These are phyloP conservation scores for Puccinia coronata DNA, from an alignment of 1,284 basidiomycete species.

Conservation along the genomic window DNA sequence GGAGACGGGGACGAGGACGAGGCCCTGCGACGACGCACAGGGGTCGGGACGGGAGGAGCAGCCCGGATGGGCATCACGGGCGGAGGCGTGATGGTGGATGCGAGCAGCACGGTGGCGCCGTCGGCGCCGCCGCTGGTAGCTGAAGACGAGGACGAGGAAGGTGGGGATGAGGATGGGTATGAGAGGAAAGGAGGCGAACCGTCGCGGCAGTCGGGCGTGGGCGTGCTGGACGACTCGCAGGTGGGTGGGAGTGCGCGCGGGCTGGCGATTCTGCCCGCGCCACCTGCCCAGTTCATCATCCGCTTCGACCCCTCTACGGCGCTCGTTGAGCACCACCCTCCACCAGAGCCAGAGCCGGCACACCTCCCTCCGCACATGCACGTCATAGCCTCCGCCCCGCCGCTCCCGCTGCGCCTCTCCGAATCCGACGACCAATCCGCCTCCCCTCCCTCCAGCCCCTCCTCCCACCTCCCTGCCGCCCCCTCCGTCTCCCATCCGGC, in stretches of 20 bases:
- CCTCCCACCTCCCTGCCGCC: too few relatives aligned
- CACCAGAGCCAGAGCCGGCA: too few relatives aligned
- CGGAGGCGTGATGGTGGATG: not conserved
- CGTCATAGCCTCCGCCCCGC: too few relatives aligned
- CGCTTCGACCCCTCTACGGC: constrained; percentile 9
- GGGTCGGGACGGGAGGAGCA: not conserved
- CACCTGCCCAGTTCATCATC: constrained; percentile 22
- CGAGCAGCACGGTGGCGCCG: not conserved
- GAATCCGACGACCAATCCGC: too few relatives aligned
- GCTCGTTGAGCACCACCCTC: too few relatives aligned
- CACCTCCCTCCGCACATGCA: too few relatives aligned
- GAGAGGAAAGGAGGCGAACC: not conserved
- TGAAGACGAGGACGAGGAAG: not conserved
- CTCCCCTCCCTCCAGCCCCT: too few relatives aligned
- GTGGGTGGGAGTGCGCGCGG: not conserved
- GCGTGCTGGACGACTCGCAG: not conserved
- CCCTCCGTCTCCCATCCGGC: too few relatives aligned
- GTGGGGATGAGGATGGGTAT: not conserved
- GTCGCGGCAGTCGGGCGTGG: not conserved
- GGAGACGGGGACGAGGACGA: not conserved
- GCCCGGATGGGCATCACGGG: not conserved
- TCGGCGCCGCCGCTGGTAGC: constrained; percentile 1
- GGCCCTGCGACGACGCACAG: not conserved
- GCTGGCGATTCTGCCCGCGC: constrained; percentile 3
- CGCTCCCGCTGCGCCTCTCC: too few relatives aligned